Base-by-base conservation (phyloP, 768 basidiomycete species). In the Lentinula guzmanii region DNA sequence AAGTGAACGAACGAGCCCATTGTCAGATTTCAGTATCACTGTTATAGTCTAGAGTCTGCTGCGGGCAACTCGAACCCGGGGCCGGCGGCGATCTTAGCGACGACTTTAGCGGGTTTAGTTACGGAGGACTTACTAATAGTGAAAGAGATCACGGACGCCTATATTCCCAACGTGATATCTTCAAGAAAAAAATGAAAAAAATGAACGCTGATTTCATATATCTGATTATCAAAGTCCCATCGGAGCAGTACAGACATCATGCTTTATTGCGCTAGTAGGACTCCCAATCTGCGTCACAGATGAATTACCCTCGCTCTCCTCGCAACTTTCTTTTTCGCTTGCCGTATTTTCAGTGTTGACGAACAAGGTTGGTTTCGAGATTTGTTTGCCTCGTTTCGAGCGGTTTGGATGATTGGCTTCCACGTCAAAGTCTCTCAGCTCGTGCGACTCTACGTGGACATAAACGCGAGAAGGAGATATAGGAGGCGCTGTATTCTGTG, bases 361-460 rank as follows among this genome's bases (percentile, higher is more conserved):
- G 16, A 34, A 52, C 52, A 35, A n/a, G 7, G 42, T 6, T 16
- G 13, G 16, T 1, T 43, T 43, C 5, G 1, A 43, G 6, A 1
- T 16, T n/a, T 18, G 42, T 2, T 10, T 11, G 10, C 1, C 39
- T 11, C 39, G 10, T 11, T 41, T 15, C 28, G 28, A 3, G 28
- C 28, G 28, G n/a, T 53, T 37, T 11, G 53, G 37, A 21, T 37
- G 37, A 24, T 46, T 48, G 7, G 21, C 31, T 28, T 60, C 58
- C 1, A 35, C 55, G 37, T 63, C 63, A 8, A 46, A 43, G 35
- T 71, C 71, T 46, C 68, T 64, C 69, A 72, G 66, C 58, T 72
- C 70, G 61, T 74, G 73, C 9, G 68, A 68, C 67, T 74, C 73
- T 42, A 74, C 69, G 60, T 73, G 68, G 31, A 72, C 71, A 51